Conservation (phyloP, 768 basidiomycete species). For the Rhizopogon roseolus region DNA sequence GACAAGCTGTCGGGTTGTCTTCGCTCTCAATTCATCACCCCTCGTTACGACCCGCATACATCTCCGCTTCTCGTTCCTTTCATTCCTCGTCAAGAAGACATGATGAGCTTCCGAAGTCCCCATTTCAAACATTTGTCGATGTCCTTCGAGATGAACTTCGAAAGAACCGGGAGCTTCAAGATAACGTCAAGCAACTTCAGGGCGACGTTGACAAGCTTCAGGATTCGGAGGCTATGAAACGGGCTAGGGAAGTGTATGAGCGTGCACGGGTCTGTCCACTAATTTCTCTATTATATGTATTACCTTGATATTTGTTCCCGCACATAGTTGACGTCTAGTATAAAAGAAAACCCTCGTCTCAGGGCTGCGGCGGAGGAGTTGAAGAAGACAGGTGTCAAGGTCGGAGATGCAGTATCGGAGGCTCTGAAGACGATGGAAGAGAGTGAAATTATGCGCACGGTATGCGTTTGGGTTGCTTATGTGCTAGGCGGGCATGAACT, state of each 20-base stretch:
- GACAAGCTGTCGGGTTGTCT: slow-evolving; percentile 11
- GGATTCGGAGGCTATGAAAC: slow-evolving; percentile 95
- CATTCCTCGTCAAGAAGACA: slow-evolving; percentile 61
- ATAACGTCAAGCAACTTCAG: slow-evolving; percentile 95
- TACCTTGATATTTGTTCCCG: slow-evolving; percentile 4
- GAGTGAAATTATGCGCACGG: slow-evolving; percentile 85
- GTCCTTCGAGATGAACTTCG: slow-evolving; percentile 87
- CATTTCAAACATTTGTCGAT: slow-evolving; percentile 95
- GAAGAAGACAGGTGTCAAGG: slow-evolving; percentile 81
- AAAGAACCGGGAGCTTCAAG: slow-evolving; percentile 93
- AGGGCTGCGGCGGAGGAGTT: slow-evolving; percentile 93
- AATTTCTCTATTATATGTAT: background rate
- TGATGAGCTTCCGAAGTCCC: slow-evolving; percentile 78
- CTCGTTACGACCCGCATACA: slow-evolving; percentile 6
- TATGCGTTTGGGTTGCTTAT: slow-evolving; percentile 32
- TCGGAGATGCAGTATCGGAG: slow-evolving; percentile 90
- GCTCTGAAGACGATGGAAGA: slow-evolving; percentile 93
- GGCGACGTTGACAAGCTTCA: slow-evolving; percentile 97
- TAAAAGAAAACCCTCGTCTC: slow-evolving; percentile 92
- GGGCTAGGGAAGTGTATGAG: slow-evolving; percentile 88
- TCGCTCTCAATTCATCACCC: slow-evolving; percentile 19
- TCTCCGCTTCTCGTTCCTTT: slow-evolving; percentile 33
- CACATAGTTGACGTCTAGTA: slow-evolving; percentile 79
- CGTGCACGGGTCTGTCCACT: slow-evolving; percentile 71
- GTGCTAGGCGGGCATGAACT: background rate